These are phyloP conservation scores for Penicillium desertorum DNA, from an alignment of 495 filamentous ascomycete species.

Conservation along the genomic window DNA sequence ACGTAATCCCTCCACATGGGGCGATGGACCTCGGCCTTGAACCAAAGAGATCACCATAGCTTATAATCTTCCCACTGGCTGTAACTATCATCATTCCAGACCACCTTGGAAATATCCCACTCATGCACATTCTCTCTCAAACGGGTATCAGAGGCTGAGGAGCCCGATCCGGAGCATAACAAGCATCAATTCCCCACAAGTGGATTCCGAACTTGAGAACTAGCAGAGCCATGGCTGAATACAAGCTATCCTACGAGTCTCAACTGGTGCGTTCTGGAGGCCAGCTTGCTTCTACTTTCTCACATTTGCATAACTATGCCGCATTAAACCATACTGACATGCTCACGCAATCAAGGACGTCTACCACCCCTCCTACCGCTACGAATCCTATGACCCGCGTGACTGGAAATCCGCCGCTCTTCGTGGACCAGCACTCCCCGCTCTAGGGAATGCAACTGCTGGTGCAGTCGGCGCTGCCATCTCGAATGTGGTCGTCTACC, in stretches of 20 bases:
- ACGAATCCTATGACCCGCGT: slow-evolving; percentile 37
- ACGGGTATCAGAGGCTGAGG: not conserved
- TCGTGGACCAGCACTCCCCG: slow-evolving; percentile 63
- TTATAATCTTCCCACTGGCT: slow-evolving; percentile 2
- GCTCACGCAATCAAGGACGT: slow-evolving; percentile 40
- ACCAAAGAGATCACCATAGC: slow-evolving; percentile 15
- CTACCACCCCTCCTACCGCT: slow-evolving; percentile 51
- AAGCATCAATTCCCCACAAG: not conserved
- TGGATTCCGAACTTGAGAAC: not conserved
- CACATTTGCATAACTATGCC: not conserved
- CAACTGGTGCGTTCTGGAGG: slow-evolving; percentile 26
- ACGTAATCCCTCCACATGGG: slow-evolving; percentile 27
- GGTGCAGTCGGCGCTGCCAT: slow-evolving; percentile 77
- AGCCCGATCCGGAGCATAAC: not conserved
- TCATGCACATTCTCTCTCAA: not conserved
- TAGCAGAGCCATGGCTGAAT: slow-evolving; percentile 29
- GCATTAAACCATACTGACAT: slow-evolving; percentile 6
- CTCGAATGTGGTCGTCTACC: slow-evolving; percentile 78
- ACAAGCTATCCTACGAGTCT: slow-evolving; percentile 35
- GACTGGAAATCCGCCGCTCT: slow-evolving; percentile 41
- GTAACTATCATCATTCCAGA: not conserved
- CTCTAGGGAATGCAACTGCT: slow-evolving; percentile 82
- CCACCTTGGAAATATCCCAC: not conserved
- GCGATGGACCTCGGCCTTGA: slow-evolving; percentile 22
- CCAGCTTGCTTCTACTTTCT: not conserved